Evolutionary conservation across 306 rosid species (phyloP).

Genomic region (Lablab purpureus): DNA sequence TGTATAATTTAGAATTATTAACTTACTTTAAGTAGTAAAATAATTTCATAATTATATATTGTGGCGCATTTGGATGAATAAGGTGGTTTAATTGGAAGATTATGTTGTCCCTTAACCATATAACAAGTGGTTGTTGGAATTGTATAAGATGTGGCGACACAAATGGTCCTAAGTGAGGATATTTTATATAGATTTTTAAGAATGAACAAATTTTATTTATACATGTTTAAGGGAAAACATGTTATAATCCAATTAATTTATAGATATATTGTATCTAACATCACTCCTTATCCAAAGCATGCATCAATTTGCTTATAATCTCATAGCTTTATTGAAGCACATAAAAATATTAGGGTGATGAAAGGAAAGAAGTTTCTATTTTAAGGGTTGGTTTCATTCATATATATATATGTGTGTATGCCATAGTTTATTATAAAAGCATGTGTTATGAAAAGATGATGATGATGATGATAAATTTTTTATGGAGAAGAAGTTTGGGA

Average conservation of each 20-base stretch:
- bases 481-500: too few species aligned
- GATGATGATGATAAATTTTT: too few species aligned
- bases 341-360: too few species aligned
- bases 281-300: conserved; percentile 1
- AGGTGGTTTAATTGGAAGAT: not conserved
- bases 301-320: not conserved
- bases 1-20: too few species aligned
- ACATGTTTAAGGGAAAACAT: not conserved
- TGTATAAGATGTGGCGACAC: not conserved
- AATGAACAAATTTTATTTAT: not conserved
- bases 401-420: too few species aligned
- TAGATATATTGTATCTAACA: too few species aligned
- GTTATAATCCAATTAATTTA: not conserved
- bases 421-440: too few species aligned
- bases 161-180: not conserved
- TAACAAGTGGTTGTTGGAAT: not conserved
- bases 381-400: too few species aligned
- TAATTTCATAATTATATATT: not conserved
- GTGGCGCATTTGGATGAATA: not conserved
- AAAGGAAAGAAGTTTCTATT: not conserved
- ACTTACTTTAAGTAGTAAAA: too few species aligned
- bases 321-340: not conserved
- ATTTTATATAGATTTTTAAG: not conserved
- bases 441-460: too few species aligned
- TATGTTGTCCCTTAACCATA: not conserved